phyloP scores from a whole-genome alignment of 2,329 filamentous ascomycete species.

The Lachnellula cervina region DNA sequence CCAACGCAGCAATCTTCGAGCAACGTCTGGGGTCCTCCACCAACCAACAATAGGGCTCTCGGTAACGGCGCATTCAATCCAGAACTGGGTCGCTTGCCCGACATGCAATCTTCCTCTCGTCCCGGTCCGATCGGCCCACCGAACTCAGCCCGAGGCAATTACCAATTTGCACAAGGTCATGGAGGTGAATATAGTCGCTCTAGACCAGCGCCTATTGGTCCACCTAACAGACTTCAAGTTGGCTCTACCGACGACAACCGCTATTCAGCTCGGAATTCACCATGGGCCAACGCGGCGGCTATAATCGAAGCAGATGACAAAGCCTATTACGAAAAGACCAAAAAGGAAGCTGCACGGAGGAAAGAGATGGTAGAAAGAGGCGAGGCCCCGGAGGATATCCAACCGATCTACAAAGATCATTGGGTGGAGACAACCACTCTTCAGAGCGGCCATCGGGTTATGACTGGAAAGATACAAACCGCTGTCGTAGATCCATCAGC shows the following conservation, averaged over 20 bases:
- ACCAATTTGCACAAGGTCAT: slow-evolving; percentile 26
- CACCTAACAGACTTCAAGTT: slow-evolving; percentile 25
- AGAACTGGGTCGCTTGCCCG: slow-evolving; percentile 45
- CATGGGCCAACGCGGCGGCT: slow-evolving; percentile 26
- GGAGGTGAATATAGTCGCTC: slow-evolving; percentile 24
- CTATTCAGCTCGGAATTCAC: slow-evolving; percentile 14
- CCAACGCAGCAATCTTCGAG: slow-evolving; percentile 42
- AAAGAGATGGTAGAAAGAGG: slow-evolving; percentile 25
- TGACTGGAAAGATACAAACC: slow-evolving; percentile 19
- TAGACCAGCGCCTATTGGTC: slow-evolving; percentile 30
- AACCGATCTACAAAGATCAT: slow-evolving; percentile 27
- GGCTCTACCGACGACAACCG: slow-evolving; percentile 1
- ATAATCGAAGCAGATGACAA: slow-evolving; percentile 24
- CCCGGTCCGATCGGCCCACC: slow-evolving; percentile 34
- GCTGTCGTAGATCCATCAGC: slow-evolving; percentile 17
- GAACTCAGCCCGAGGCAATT: slow-evolving; percentile 22
- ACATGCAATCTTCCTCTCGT: slow-evolving; percentile 25
- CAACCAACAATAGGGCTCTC: slow-evolving; percentile 62
- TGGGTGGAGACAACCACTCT: slow-evolving; percentile 14
- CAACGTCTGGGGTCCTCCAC: slow-evolving; percentile 70
- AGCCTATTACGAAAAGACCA: slow-evolving; percentile 16
- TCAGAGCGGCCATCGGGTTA: slow-evolving; percentile 14
- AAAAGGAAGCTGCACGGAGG: slow-evolving; percentile 21
- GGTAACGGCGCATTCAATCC: slow-evolving; percentile 74
- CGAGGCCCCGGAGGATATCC: slow-evolving; percentile 12